A percentile compares a stretch with the other conserved stretches of the same genome.
Evolutionary conservation across 192 early-diverging fungal species (phyloP).

Genomic region (Obelidium mucronatum): DNA sequence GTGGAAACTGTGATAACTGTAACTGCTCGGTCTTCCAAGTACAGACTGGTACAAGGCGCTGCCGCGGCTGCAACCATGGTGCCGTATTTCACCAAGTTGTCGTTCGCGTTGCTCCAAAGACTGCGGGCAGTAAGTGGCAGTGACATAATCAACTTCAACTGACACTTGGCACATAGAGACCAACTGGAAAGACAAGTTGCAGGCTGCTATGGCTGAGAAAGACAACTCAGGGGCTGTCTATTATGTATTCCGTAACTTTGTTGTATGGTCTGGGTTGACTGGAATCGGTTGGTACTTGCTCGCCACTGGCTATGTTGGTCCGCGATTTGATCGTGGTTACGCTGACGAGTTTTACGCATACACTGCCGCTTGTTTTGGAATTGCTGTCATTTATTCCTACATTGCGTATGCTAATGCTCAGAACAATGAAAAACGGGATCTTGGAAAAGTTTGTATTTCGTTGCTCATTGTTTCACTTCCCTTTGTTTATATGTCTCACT

Average conservation of each 20-base stretch:
- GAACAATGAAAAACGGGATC: conserved; percentile 28
- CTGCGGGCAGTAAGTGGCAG: not conserved
- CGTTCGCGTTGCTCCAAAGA: not conserved
- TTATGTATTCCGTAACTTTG: conserved; percentile 19
- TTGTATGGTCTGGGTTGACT: not conserved
- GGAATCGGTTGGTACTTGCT: not conserved
- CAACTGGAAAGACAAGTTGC: conserved; percentile 27
- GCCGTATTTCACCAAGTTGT: conserved; percentile 12
- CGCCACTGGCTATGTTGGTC: conserved; percentile 2
- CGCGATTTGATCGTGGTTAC: conserved; percentile 21
- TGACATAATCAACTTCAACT: not conserved
- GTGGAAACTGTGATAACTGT: conserved; percentile 29
- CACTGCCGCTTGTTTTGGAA: conserved; percentile 29
- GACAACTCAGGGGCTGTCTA: conserved; percentile 24
- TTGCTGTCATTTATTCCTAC: conserved; percentile 36
- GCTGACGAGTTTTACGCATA: conserved; percentile 32
- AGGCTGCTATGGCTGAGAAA: conserved; percentile 10
- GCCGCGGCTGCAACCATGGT: conserved; percentile 26
- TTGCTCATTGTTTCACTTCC: not conserved
- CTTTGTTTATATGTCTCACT: not conserved
- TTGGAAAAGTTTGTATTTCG: conserved; percentile 23
- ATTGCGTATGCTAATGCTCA: conserved; percentile 28
- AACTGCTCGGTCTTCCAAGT: conserved; percentile 11
- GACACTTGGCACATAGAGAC: not conserved
- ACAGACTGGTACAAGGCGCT: conserved; percentile 24